These are phyloP conservation scores for Apostasia ramifera DNA, from an alignment of 106 monocot species.

Conservation along the genomic window DNA sequence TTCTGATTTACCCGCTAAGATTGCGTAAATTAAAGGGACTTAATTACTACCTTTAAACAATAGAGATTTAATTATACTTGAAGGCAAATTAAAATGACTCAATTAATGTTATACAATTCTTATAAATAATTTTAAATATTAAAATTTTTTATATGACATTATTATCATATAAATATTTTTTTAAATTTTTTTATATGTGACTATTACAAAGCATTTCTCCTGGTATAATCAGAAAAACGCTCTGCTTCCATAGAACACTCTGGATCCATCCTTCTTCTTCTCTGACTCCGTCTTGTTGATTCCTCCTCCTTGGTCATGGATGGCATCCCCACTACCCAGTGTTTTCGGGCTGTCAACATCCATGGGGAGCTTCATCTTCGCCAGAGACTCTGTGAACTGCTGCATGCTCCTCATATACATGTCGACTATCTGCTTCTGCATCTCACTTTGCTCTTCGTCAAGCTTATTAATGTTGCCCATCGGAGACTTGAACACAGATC, in stretches of 20 bases:
- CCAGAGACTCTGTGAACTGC: conserved; percentile 57
- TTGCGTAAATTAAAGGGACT: no score
- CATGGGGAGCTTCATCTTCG: conserved; percentile 70
- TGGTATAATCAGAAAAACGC: conserved; percentile 21
- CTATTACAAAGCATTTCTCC: no score
- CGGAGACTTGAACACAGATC: conserved; percentile 40
- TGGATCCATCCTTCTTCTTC: conserved; percentile 41
- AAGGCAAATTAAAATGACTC: no score
- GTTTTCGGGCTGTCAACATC: conserved; percentile 27
- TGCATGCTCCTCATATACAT: conserved; percentile 80
- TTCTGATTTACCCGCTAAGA: no score
- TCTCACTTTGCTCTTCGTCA: conserved; percentile 38
- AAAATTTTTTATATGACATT: no score
- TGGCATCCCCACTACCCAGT: conserved; percentile 20
- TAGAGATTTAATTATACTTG: no score
- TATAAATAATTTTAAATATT: no score
- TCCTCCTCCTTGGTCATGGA: conserved; percentile 15
- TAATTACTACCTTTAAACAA: no score
- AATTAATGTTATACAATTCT: no score
- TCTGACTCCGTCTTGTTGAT: conserved; percentile 11
- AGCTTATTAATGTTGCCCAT: conserved; percentile 18
- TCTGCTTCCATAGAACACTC: conserved; percentile 61
- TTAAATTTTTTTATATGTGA: no score
- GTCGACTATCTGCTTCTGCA: conserved; percentile 62
- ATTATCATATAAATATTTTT: no score